Evolutionary conservation across 257 asterid genomes (phyloP).

Genomic region (Solanum corneliomulleri): DNA sequence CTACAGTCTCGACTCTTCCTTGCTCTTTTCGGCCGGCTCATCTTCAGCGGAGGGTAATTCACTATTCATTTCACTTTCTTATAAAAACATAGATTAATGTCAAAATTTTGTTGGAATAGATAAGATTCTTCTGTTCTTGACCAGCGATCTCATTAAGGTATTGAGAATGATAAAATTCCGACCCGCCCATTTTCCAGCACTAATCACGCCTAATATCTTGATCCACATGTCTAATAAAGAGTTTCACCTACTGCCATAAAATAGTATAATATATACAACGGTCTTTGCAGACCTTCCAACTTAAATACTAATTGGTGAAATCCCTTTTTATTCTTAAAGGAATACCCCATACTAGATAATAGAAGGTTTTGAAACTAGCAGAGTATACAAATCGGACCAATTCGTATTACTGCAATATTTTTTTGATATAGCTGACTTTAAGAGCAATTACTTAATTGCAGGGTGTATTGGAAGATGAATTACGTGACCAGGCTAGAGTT

Average conservation of each 20-base stretch:
- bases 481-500: slow-evolving; percentile 57
- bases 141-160: neutral
- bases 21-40: slow-evolving; percentile 61
- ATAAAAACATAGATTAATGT: neutral
- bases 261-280: neutral
- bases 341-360: neutral
- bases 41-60: slow-evolving; percentile 44
- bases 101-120: neutral
- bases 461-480: slow-evolving; percentile 51
- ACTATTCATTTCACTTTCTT: neutral
- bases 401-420: neutral
- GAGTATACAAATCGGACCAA: neutral
- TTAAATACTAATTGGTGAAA: neutral
- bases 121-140: neutral
- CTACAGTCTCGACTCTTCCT: slow-evolving; percentile 69
- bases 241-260: neutral
- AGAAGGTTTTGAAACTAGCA: neutral
- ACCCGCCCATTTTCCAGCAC: neutral
- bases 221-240: neutral
- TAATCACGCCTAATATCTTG: neutral
- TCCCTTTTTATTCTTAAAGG: neutral
- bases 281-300: neutral
- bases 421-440: neutral
- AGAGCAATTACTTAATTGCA: neutral
- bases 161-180: neutral